Evolutionary conservation across 169 alveolate species (phyloP), one percentile per base, ranked within the genome.

Genomic region (Cryptosporidium viatorum): DNA sequence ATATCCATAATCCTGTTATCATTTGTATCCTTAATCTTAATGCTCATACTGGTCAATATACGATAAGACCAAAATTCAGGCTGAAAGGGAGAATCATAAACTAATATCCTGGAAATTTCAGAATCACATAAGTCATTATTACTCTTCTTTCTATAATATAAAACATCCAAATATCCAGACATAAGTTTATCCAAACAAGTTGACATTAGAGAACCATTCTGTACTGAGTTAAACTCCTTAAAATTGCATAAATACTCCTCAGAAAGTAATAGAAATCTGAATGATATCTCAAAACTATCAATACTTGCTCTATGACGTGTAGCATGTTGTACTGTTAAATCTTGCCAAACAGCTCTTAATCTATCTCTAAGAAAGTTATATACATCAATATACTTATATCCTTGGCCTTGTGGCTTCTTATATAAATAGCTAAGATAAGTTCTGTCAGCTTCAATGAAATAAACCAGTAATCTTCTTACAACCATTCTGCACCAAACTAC

Each of bases 1-100:
- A 91, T 92, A 86, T 93, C 95, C 18, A 93, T 84, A 55, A 93
- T 91, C 6, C 92, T 80, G 12, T 93, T 93, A 41, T 92, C 87
- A 26, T 91, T 71, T n/a, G 93, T 85, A 26, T 91, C 93, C 50
- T 84, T 41, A 18, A 91, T 75, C 29, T 92, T 68, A 48, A 92
- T 86, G 29, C 93, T 93, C 69, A 93, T 92, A 26, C 89, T 85
- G 55, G 95, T 71, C 74, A 95, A 84, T 16, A 95, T 71, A 10
- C 97, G 86, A 70, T 94, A 95, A 16, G 93, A 93, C 97, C 97
- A 95, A 71, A 95, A 95, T 70, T 95, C 97, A n/a, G 95, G 95
- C 84, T 95, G 96, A 65, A 91, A 93, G 39, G 95, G 96, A 23
- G 96, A 93, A 29, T 58, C 43, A 71, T 93, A 95, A n/a, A 91